These are phyloP conservation scores for Paraphaeosphaeria sporulosa DNA, from an alignment of 2,329 filamentous ascomycete genomes.

Conservation along the genomic window DNA sequence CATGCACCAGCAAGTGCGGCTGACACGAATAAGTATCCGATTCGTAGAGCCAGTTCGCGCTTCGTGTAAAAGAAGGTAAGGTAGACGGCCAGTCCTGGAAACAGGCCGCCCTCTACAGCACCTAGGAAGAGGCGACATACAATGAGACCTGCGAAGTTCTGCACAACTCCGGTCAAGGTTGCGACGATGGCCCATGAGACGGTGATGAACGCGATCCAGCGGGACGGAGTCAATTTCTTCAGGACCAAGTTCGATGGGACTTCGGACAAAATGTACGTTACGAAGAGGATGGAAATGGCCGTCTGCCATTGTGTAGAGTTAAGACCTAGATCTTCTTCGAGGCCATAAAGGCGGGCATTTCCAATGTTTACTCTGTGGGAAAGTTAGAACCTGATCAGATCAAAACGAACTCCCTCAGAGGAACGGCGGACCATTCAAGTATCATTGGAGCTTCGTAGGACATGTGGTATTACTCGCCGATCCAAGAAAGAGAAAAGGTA, in stretches of 20 bases:
- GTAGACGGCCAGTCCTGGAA: constrained; percentile 73
- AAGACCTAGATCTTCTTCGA: constrained; percentile 70
- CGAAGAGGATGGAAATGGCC: constrained; percentile 54
- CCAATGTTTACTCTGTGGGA: constrained; percentile 69
- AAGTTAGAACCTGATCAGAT: constrained; percentile 19
- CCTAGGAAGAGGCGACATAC: constrained; percentile 74
- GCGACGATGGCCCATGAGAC: constrained; percentile 65
- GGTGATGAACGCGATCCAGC: constrained; percentile 68
- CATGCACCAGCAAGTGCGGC: constrained; percentile 75
- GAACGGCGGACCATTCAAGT: background rate
- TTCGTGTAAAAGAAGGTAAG: constrained; percentile 81
- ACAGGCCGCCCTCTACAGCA: constrained; percentile 72
- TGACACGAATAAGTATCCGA: constrained; percentile 76
- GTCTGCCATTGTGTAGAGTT: constrained; percentile 72
- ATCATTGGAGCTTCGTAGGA: background rate
- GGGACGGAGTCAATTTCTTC: constrained; percentile 54
- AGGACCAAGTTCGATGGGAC: constrained; percentile 57
- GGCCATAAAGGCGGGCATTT: constrained; percentile 69
- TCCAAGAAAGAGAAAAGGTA: constrained; percentile 82
- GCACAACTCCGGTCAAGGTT: constrained; percentile 72
- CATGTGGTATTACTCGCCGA: constrained; percentile 56
- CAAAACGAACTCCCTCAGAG: background rate
- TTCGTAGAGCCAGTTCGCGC: constrained; percentile 73
- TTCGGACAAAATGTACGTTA: constrained; percentile 56
- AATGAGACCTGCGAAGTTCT: constrained; percentile 71